Percentiles rank a stretch among this genome's conserved stretches.
These are phyloP conservation scores for Eremothecium coryli DNA, from an alignment of 1,139 yeast species.

Conservation along the genomic window DNA sequence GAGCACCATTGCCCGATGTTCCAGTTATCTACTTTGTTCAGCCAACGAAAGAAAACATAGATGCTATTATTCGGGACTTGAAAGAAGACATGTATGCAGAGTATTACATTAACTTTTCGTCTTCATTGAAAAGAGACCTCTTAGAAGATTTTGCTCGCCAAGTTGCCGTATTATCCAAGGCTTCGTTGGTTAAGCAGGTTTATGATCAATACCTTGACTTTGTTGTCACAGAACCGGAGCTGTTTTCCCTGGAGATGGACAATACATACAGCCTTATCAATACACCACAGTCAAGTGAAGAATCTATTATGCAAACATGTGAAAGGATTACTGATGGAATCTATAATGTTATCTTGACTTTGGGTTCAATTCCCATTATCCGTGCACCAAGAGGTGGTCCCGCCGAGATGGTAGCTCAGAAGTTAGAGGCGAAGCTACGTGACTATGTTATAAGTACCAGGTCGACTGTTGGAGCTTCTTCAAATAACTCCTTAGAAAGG, in stretches of 20 bases:
- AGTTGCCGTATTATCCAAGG: slow-evolving; percentile 62
- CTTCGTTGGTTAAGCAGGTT: slow-evolving; percentile 70
- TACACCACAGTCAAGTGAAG: slow-evolving; percentile 64
- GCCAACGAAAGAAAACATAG: slow-evolving; percentile 72
- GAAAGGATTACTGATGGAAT: slow-evolving; percentile 69
- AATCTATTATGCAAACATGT: slow-evolving; percentile 58
- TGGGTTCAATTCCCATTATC: slow-evolving; percentile 75
- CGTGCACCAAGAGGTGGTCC: slow-evolving; percentile 92
- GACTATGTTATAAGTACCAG: slow-evolving; percentile 74
- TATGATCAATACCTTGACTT: slow-evolving; percentile 90
- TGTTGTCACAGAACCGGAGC: slow-evolving; percentile 83
- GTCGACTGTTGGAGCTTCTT: slow-evolving; percentile 23
- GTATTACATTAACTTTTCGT: slow-evolving; percentile 77
- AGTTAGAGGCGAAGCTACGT: slow-evolving; percentile 69
- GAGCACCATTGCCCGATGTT: slow-evolving; percentile 83
- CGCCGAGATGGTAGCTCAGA: slow-evolving; percentile 86
- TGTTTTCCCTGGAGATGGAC: slow-evolving; percentile 68
- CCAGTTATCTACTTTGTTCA: slow-evolving; percentile 89
- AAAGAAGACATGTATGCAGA: slow-evolving; percentile 65
- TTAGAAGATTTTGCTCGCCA: slow-evolving; percentile 83
- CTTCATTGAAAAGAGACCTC: slow-evolving; percentile 63
- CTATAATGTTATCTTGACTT: slow-evolving; percentile 68
- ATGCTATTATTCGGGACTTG: slow-evolving; percentile 61
- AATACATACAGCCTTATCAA: slow-evolving; percentile 61
- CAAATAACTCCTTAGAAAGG: slow-evolving; percentile 37